Conservation (phyloP, 805 yeast genomes). For the Ogataea zsoltii region DNA sequence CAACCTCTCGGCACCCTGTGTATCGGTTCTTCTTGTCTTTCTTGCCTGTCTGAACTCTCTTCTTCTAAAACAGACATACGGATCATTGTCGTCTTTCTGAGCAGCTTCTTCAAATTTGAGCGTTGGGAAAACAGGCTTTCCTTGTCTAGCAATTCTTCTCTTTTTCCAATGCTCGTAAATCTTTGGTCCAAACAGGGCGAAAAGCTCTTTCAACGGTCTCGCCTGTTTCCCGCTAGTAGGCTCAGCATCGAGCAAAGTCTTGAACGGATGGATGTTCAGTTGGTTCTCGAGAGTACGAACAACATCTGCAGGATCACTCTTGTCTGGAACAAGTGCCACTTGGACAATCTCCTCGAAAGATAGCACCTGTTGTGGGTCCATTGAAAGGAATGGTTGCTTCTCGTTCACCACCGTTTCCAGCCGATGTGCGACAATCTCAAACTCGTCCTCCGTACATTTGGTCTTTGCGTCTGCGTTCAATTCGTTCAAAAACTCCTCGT, state of each 20-base stretch:
- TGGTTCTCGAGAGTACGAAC: slow-evolving; percentile 59
- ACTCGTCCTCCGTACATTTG: slow-evolving; percentile 75
- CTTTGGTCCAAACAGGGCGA: slow-evolving; percentile 60
- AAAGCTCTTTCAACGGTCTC: slow-evolving; percentile 48
- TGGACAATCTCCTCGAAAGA: slow-evolving; percentile 67
- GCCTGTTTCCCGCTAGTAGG: slow-evolving; percentile 36
- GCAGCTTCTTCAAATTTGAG: slow-evolving; percentile 83
- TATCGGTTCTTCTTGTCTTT: slow-evolving; percentile 93
- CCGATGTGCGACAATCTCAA: slow-evolving; percentile 72
- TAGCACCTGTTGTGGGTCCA: slow-evolving; percentile 80
- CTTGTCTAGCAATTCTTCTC: slow-evolving; percentile 69
- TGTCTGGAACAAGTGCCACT: slow-evolving; percentile 44
- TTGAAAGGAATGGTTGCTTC: slow-evolving; percentile 82
- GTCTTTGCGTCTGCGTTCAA: slow-evolving; percentile 40
- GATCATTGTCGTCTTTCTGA: slow-evolving; percentile 84
- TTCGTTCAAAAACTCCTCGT: slow-evolving; percentile 62
- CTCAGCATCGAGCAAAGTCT: slow-evolving; percentile 58
- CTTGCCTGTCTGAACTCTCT: slow-evolving; percentile 95
- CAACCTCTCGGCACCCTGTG: slow-evolving; percentile 82
- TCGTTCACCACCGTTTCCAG: slow-evolving; percentile 75
- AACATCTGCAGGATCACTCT: slow-evolving; percentile 55
- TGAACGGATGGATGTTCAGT: slow-evolving; percentile 53
- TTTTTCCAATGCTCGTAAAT: slow-evolving; percentile 81
- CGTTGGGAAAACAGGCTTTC: slow-evolving; percentile 70
- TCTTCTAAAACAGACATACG: slow-evolving; percentile 92